These are phyloP conservation scores for Hysterangium stoloniferum DNA, from an alignment of 768 basidiomycete species.

Conservation along the genomic window DNA sequence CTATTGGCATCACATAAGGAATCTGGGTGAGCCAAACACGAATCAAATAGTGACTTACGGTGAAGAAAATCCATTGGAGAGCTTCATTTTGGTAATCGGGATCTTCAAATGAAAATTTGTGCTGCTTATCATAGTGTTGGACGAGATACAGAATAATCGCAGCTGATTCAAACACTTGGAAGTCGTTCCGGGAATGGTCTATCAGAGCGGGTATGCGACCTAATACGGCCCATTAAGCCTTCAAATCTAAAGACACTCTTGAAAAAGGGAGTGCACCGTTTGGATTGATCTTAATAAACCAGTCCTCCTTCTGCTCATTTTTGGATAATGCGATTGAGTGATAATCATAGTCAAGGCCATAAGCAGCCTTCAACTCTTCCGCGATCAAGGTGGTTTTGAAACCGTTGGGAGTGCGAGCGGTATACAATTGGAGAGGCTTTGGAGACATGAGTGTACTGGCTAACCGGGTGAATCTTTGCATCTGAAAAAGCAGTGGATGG, in stretches of 20 bases:
- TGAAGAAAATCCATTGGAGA: slow-evolving; percentile 34
- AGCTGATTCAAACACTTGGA: slow-evolving; percentile 22
- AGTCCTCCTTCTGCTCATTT: slow-evolving; percentile 73
- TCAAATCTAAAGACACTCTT: background rate
- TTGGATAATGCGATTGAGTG: slow-evolving; percentile 49
- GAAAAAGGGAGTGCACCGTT: slow-evolving; percentile 35
- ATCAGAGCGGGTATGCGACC: slow-evolving; percentile 60
- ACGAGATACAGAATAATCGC: slow-evolving; percentile 31
- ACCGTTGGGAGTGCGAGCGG: slow-evolving; percentile 53
- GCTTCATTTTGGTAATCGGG: slow-evolving; percentile 21
- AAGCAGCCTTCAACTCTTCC: slow-evolving; percentile 54
- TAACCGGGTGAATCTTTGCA: background rate
- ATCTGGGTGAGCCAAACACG: background rate
- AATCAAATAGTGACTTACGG: slow-evolving; percentile 12
- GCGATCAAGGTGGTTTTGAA: slow-evolving; percentile 42
- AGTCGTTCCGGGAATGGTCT: slow-evolving; percentile 40
- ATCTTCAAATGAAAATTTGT: slow-evolving; percentile 30
- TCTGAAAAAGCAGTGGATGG: background rate
- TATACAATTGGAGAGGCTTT: slow-evolving; percentile 33
- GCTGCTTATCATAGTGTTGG: slow-evolving; percentile 28
- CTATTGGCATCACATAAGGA: slow-evolving; percentile 25
- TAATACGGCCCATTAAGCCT: background rate
- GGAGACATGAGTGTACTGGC: slow-evolving; percentile 1
- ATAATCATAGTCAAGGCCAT: slow-evolving; percentile 49
- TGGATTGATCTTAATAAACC: slow-evolving; percentile 70